Base-by-base conservation (phyloP, 768 basidiomycete genomes). In the Macrolepiota fuliginosa region DNA sequence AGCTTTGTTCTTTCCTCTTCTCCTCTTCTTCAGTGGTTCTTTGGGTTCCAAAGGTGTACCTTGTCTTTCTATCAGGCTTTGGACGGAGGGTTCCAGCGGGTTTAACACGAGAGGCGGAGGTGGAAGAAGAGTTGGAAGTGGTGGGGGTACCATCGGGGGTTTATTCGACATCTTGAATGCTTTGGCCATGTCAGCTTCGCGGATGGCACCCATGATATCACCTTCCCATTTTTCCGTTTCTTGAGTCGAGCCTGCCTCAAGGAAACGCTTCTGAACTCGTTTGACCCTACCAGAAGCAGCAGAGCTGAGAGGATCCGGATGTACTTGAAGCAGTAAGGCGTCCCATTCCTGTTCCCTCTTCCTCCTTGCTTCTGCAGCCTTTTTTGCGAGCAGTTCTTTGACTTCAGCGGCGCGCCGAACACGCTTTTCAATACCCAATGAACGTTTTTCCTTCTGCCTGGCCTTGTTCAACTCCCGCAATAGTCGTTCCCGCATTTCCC, bases 271-370 rank as follows among this genome's bases (percentile, higher is more conserved):
- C 39, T 80, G 82, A 25, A 92, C 74, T 10, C 81, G 77, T 24
- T 81, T 79, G 7, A 92, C 71, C 27, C 87, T 82, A 60, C 81
- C 69, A 4, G 60, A 61, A 2, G 75, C 76, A 19, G 79, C 75
- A 27, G 83, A 75, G 6, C 81, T 78, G 56, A 88, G 65, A 6
- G 82, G 74, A 1, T 73, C 80, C 2, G 87, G 82, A 73, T 90
- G 83, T 45, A 89, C 72, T 17, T 74, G 76, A 37, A 67, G 62
- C 6, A 94, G 71, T 55, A 94, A 72, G 2, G 68, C 72, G 1
- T 82, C 79, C 91, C 91, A 94, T 61, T 86, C 87, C 36, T 73
- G 74, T 70, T 90, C 87, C 62, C 88, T 80, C 58, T 83, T 79
- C 10, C 69, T 68, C 46, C 79, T 81, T 0, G 86, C 84, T 60